Evolutionary conservation across 768 basidiomycete genomes (phyloP).

Genomic region (Russula griseocarnosa): DNA sequence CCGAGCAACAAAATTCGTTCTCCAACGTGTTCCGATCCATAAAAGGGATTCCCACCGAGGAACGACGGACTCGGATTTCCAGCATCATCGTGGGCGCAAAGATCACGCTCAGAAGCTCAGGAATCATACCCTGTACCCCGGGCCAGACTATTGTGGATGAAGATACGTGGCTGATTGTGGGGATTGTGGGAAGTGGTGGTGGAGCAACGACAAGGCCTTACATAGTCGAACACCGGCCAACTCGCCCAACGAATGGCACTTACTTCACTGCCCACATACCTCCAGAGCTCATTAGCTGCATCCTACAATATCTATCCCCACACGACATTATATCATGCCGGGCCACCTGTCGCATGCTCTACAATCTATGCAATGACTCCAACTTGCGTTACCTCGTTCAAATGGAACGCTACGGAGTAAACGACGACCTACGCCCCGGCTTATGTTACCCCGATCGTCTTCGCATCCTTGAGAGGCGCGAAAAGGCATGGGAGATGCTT

Average conservation of each 20-base stretch:
- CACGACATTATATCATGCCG: slow-evolving; percentile 18
- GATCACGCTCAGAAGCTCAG: background rate
- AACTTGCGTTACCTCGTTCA: slow-evolving; percentile 23
- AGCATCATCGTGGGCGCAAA: background rate
- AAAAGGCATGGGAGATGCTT: slow-evolving; percentile 21
- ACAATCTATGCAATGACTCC: slow-evolving; percentile 8
- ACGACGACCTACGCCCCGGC: slow-evolving; percentile 12
- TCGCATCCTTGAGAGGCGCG: slow-evolving; percentile 15
- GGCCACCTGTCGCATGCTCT: slow-evolving; percentile 13
- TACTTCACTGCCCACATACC: slow-evolving; percentile 16
- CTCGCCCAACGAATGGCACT: slow-evolving; percentile 1
- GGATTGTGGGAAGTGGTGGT: background rate
- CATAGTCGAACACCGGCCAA: no score
- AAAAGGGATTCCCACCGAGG: background rate
- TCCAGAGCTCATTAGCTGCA: slow-evolving; percentile 15
- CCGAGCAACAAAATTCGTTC: no score
- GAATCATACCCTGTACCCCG: background rate
- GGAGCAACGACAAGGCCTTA: background rate
- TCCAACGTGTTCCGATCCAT: no score
- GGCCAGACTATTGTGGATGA: background rate
- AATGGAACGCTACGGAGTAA: slow-evolving; percentile 19
- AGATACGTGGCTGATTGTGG: background rate
- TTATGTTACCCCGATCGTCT: slow-evolving; percentile 18
- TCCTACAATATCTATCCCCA: slow-evolving; percentile 9
- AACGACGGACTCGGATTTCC: background rate